Conservation (phyloP, 768 basidiomycete genomes). For the Pleurotus eryngii region DNA sequence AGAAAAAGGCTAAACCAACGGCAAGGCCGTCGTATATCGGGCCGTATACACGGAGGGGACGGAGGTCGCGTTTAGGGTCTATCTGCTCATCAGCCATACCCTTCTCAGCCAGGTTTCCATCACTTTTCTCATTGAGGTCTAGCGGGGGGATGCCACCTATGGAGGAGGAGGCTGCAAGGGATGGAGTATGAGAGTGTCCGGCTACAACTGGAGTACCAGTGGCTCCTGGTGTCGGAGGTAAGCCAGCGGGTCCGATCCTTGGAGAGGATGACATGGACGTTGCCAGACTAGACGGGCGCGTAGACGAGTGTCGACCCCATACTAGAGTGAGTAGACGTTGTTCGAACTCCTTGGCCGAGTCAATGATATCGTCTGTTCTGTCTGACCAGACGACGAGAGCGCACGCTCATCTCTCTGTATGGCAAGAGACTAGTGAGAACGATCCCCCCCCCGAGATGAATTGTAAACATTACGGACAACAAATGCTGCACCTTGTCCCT, state of each 20-base stretch:
- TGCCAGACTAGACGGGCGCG: slow-evolving; percentile 8
- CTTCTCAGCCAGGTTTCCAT: slow-evolving; percentile 9
- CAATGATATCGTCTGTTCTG: slow-evolving; percentile 63
- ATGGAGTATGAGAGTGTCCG: slow-evolving; percentile 14
- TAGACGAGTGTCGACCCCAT: slow-evolving; percentile 49
- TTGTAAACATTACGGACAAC: slow-evolving; percentile 36
- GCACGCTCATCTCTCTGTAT: slow-evolving; percentile 64
- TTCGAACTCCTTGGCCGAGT: slow-evolving; percentile 69
- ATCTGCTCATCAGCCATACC: slow-evolving; percentile 19
- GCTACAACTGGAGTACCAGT: slow-evolving; percentile 11
- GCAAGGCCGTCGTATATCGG: slow-evolving; percentile 8
- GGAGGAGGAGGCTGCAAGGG: slow-evolving; percentile 13
- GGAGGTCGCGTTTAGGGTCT: slow-evolving; percentile 14
- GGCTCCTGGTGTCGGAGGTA: slow-evolving; percentile 50
- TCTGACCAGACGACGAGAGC: slow-evolving; percentile 86
- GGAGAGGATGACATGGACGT: slow-evolving; percentile 33
- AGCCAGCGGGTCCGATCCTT: slow-evolving; percentile 47
- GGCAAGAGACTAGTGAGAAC: neutral
- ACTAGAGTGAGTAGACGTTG: slow-evolving; percentile 79
- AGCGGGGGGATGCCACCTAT: neutral
- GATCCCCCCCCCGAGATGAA: neutral
- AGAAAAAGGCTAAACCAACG: neutral
- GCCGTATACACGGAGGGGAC: slow-evolving; percentile 9
- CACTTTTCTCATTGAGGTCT: slow-evolving; percentile 33
- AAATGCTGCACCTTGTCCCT: slow-evolving; percentile 88